Evolutionary conservation across 257 asterid species (phyloP).

Genomic region (Scutellaria barbata): DNA sequence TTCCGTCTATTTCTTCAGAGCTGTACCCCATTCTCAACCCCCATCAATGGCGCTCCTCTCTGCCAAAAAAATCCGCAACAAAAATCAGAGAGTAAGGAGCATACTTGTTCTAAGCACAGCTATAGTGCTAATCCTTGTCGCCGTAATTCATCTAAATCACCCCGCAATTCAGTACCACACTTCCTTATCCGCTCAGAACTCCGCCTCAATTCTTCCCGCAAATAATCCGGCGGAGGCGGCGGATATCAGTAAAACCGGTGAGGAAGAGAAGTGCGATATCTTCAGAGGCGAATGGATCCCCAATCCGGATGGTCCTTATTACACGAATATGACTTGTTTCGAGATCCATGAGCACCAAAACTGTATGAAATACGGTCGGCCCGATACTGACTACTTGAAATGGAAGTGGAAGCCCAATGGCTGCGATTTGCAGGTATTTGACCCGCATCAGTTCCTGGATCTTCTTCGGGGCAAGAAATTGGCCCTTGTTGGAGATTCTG

Average conservation of each 20-base stretch:
- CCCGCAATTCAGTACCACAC: not conserved
- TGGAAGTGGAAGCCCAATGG: conserved; percentile 54
- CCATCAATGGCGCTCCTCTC: conserved; percentile 39
- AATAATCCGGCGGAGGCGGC: not conserved
- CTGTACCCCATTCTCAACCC: not conserved
- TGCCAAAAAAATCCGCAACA: conserved; percentile 24
- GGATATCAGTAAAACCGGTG: conserved; percentile 7
- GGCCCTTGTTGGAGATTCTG: conserved; percentile 77
- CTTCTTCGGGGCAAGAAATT: conserved; percentile 56
- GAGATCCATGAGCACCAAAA: conserved; percentile 52
- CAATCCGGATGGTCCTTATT: conserved; percentile 56
- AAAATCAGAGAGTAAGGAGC: conserved; percentile 7
- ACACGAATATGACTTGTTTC: conserved; percentile 54
- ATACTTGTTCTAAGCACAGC: not conserved
- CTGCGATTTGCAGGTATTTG: conserved; percentile 55
- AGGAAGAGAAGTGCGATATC: conserved; percentile 41
- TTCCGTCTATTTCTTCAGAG: not conserved
- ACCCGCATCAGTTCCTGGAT: conserved; percentile 61
- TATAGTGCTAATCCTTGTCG: conserved; percentile 27
- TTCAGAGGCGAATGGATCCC: conserved; percentile 66
- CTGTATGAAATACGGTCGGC: conserved; percentile 51
- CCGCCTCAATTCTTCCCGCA: not conserved
- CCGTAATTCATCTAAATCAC: conserved; percentile 12
- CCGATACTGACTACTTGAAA: conserved; percentile 42
- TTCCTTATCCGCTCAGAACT: not conserved